Percentiles rank a stretch among this genome's conserved stretches.
phyloP scores from a whole-genome alignment of 2,329 filamentous ascomycete species.

The Beauveria australis region DNA sequence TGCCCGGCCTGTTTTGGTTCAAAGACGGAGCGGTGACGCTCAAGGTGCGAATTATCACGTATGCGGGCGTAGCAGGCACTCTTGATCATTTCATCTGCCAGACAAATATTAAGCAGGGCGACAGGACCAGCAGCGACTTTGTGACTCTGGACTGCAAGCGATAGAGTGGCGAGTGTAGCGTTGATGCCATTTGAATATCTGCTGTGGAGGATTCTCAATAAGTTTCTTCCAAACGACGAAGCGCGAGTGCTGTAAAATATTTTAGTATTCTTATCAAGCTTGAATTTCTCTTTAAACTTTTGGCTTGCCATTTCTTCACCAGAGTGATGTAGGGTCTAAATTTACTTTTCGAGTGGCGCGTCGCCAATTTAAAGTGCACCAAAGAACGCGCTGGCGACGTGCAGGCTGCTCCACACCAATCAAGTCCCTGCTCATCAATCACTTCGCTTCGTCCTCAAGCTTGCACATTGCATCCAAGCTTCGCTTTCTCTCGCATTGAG shows the following conservation, averaged over 20 bases:
- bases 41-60: slow-evolving; percentile 4
- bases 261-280: background rate
- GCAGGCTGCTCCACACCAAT: background rate
- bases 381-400: background rate
- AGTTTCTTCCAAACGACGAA: background rate
- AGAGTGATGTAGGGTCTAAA: background rate
- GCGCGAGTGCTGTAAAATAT: too few species aligned
- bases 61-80: slow-evolving; percentile 1
- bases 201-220: background rate
- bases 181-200: background rate
- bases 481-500: background rate
- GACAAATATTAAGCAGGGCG: slow-evolving; percentile 2
- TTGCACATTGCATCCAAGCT: background rate
- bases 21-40: background rate
- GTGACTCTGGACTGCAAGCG: slow-evolving; percentile 1
- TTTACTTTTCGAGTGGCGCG: background rate
- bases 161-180: background rate
- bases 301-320: background rate
- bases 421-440: background rate
- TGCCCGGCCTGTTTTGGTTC: background rate
- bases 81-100: slow-evolving; percentile 5
- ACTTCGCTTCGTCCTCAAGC: background rate
- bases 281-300: too few species aligned
- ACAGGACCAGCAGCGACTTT: slow-evolving; percentile 5
- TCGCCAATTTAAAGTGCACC: slow-evolving; percentile 5